Evolutionary conservation across 106 monocot species (phyloP).

Genomic region (Amphibolis antarctica): DNA sequence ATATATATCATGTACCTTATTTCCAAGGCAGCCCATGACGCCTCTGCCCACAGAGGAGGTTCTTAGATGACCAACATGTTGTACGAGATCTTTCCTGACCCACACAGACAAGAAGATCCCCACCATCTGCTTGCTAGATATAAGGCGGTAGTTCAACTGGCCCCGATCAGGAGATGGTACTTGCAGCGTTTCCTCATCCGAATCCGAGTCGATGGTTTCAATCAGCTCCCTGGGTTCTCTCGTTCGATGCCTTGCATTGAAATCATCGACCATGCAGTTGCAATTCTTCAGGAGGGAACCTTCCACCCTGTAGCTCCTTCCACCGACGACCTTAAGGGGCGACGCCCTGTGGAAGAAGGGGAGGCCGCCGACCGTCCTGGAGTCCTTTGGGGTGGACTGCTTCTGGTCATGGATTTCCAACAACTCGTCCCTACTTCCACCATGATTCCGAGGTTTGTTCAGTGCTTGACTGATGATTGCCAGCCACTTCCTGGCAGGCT

Average conservation of each 20-base stretch:
- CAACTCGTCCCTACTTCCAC: background rate
- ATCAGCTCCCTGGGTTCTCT: constrained; percentile 55
- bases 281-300: constrained; percentile 44
- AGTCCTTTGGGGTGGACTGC: constrained; percentile 18
- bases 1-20: constrained; percentile 45
- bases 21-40: constrained; percentile 65
- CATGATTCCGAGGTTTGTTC: constrained; percentile 34
- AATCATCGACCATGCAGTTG: constrained; percentile 40
- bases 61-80: constrained; percentile 24
- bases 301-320: constrained; percentile 41
- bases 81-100: constrained; percentile 33
- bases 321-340: constrained; percentile 57
- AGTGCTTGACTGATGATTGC: constrained; percentile 57
- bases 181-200: constrained; percentile 17
- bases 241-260: constrained; percentile 9
- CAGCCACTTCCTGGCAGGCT: constrained; percentile 82
- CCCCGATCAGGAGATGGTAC: background rate
- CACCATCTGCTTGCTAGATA: constrained; percentile 79
- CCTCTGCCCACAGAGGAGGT: constrained; percentile 68
- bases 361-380: constrained; percentile 25
- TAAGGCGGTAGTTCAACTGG: constrained; percentile 27
- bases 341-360: constrained; percentile 65
- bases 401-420: background rate
- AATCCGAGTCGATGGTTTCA: constrained; percentile 28
- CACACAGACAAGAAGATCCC: constrained; percentile 61